Evolutionary conservation across 148 eudicot genomes (phyloP).

Genomic region (Camellia japonica): DNA sequence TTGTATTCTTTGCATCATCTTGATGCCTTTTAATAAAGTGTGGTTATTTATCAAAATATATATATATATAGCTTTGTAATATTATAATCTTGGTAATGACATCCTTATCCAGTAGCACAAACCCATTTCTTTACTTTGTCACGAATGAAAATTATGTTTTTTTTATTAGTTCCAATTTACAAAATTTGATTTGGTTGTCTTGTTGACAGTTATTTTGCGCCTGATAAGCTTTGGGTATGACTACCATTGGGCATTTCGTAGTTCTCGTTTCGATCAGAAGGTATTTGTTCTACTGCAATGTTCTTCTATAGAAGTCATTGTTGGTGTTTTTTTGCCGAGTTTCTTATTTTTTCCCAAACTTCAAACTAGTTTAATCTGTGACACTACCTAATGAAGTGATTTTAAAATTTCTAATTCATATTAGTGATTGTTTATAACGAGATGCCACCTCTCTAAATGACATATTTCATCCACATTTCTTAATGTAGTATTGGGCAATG

Average conservation of each 20-base stretch:
- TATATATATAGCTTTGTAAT: not conserved
- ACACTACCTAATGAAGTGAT: not conserved
- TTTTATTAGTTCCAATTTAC: not conserved
- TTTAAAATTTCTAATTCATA: not conserved
- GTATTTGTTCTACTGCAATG: slow-evolving; percentile 28
- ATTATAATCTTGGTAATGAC: not conserved
- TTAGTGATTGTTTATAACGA: not conserved
- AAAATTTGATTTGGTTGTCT: slow-evolving; percentile 7
- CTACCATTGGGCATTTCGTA: slow-evolving; percentile 73
- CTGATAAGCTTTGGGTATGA: slow-evolving; percentile 93
- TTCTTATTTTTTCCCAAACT: not conserved
- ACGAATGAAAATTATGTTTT: not conserved
- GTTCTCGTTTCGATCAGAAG: slow-evolving; percentile 64
- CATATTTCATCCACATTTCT: too few species aligned
- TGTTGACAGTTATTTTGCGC: slow-evolving; percentile 63
- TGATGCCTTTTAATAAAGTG: too few species aligned
- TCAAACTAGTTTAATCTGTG: slow-evolving; percentile 1
- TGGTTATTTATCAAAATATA: too few species aligned
- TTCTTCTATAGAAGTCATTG: slow-evolving; percentile 5
- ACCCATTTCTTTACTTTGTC: not conserved
- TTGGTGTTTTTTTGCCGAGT: not conserved
- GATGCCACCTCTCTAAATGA: not conserved
- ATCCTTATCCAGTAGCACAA: not conserved
- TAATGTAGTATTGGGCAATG: too few species aligned
- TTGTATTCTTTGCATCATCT: too few species aligned